These are phyloP conservation scores for Sugiyamaella xylanicola DNA, from an alignment of 1,139 yeast genomes.

Conservation along the genomic window DNA sequence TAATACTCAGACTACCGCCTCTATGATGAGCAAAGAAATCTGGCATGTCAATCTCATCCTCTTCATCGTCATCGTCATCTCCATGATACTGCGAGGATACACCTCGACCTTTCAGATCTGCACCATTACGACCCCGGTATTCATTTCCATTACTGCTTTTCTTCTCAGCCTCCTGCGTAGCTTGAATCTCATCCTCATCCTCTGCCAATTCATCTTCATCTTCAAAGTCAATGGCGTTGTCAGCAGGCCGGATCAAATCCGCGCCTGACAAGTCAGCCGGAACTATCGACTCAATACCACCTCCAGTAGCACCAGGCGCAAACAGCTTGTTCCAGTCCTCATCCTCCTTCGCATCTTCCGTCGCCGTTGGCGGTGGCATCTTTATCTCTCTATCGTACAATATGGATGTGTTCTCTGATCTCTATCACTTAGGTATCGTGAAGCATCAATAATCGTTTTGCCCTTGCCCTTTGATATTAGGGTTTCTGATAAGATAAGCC, in stretches of 20 bases:
- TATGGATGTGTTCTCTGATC: too few relatives aligned
- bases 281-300: slow-evolving; percentile 29
- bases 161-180: slow-evolving; percentile 16
- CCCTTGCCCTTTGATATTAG: background rate
- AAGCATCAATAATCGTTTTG: background rate
- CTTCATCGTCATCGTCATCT: slow-evolving; percentile 15
- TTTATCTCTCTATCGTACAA: background rate
- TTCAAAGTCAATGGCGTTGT: slow-evolving; percentile 92
- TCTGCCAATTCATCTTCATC: slow-evolving; percentile 96
- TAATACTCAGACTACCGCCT: slow-evolving; percentile 17
- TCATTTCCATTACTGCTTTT: background rate
- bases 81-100: background rate
- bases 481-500: background rate
- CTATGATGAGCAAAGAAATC: slow-evolving; percentile 17
- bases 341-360: slow-evolving; percentile 30
- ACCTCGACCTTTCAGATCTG: background rate
- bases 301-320: slow-evolving; percentile 31
- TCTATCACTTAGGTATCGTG: background rate
- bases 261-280: slow-evolving; percentile 38
- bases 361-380: slow-evolving; percentile 19
- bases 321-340: slow-evolving; percentile 35
- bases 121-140: background rate
- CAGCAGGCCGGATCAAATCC: slow-evolving; percentile 65
- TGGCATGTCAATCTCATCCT: slow-evolving; percentile 10
- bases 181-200: slow-evolving; percentile 44